phyloP scores from a whole-genome alignment of 1,284 basidiomycete species.

The Meira miltonrushii region DNA sequence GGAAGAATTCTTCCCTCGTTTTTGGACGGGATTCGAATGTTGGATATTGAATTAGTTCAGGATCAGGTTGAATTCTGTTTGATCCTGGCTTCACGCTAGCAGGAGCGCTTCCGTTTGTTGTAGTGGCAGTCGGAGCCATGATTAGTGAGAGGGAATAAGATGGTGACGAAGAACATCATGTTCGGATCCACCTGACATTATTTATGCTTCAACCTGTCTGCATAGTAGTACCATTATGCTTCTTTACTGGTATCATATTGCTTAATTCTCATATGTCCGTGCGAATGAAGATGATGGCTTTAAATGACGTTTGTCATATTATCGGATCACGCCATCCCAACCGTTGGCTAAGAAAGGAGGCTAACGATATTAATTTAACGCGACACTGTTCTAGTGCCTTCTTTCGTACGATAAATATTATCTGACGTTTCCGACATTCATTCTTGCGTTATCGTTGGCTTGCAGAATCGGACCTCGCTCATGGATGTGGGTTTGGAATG shows the following conservation, averaged over 20 bases:
- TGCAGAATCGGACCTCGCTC: background rate
- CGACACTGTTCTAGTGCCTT: background rate
- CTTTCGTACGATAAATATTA: background rate
- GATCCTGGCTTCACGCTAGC: conserved; percentile 17
- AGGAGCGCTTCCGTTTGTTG: conserved; percentile 6
- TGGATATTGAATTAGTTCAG: conserved; percentile 40
- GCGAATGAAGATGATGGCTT: conserved; percentile 5
- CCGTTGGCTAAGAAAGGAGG: background rate
- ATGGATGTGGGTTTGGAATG: too few relatives aligned
- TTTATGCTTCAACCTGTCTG: too few relatives aligned
- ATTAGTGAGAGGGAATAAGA: background rate
- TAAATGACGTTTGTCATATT: background rate
- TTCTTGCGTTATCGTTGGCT: background rate
- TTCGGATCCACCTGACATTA: too few relatives aligned
- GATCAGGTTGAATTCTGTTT: conserved; percentile 40
- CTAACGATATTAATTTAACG: background rate
- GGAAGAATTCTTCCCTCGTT: conserved; percentile 35
- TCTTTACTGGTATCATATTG: too few relatives aligned
- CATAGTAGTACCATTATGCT: too few relatives aligned
- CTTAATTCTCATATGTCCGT: too few relatives aligned
- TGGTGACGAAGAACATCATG: too few relatives aligned
- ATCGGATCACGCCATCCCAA: too few relatives aligned
- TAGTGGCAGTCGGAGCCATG: conserved; percentile 33
- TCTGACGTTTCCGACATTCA: background rate
- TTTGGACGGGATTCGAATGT: conserved; percentile 29